Base-by-base conservation (phyloP, 169 alveolate genomes). In the Cyclospora cayetanensis region DNA sequence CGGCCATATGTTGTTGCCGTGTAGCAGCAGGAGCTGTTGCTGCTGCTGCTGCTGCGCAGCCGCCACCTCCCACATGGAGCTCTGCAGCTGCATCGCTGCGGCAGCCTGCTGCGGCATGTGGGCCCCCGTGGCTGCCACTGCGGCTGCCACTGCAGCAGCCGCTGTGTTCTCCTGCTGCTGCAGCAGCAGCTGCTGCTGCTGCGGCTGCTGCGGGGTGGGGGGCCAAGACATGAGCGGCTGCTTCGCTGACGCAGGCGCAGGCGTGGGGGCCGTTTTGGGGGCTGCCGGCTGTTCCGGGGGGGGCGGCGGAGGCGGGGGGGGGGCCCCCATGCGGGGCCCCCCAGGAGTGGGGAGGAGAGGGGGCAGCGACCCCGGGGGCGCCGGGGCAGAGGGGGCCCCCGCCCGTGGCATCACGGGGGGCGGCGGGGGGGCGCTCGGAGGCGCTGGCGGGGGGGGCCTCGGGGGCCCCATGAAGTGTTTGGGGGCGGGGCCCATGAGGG, bases 301-400 rank as follows among this genome's bases (percentile, higher is more conserved):
- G n/a, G 72, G 72, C 11, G 72, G 72, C 35, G 72, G 72, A n/a
- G 72, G 72, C 72, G 72, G 72, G 12, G 72, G 72, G 37, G 72
- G 72, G 1, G 72, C 72, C 18, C 34, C 34, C 72, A n/a, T 31
- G 35, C 72, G 27, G 34, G 72, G 72, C 72, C 72, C 27, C 72
- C 15, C 27, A 18, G 72, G 72, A 0, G 72, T 60, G 72, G 72
- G 72, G 35, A 60, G 72, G 35, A 60, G 72, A 0, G 72, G 72
- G 12, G 72, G 72, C 35, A 60, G 27, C 11, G 72, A 12, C 72
- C 72, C 72, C 72, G 27, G 72, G 34, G n/a, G 72, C 31, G 35
- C 72, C n/a, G 18, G 60, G 25, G 11, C 25, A 12, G 11, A 22
- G 25, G 60, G 1, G n/a, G 27, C 27, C 27, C 12, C 72, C 72